A percentile compares a stretch with the other conserved stretches of the same genome.
Conservation (phyloP, 2,329 filamentous ascomycete species). For the Tolypocladium guangdongense region DNA sequence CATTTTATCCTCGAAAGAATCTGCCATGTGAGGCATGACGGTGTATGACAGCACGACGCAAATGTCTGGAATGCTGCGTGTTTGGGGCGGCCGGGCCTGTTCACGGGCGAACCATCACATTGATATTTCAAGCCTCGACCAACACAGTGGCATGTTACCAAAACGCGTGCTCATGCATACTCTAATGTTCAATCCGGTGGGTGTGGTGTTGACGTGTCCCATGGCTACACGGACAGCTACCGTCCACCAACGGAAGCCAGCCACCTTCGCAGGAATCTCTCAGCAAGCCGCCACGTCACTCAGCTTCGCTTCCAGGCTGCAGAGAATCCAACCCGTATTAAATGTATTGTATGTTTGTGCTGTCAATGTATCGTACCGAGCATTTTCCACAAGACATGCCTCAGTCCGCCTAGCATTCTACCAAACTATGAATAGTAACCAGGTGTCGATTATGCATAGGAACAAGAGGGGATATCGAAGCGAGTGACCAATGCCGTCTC, state of each 20-base stretch:
- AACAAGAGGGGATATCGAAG: slow-evolving; percentile 8
- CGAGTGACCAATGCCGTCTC: slow-evolving; percentile 14
- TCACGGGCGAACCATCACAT: neutral
- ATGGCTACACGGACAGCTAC: neutral
- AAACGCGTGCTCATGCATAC: neutral
- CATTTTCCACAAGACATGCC: too few species aligned
- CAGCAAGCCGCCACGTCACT: neutral
- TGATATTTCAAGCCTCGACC: neutral
- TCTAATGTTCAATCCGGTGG: neutral
- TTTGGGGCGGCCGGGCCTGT: neutral
- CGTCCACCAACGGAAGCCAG: neutral
- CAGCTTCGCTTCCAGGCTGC: neutral
- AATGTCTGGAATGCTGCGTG: neutral
- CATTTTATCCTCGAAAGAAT: neutral
- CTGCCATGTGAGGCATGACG: neutral
- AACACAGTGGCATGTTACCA: neutral
- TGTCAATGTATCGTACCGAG: neutral
- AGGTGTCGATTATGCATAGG: slow-evolving; percentile 2
- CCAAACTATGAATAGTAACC: too few species aligned
- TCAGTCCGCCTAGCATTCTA: too few species aligned
- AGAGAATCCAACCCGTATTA: neutral
- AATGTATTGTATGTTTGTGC: neutral
- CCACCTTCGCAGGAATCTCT: neutral
- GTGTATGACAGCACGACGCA: neutral
- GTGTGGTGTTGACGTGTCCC: neutral